Conservation (phyloP, 257 asterid species). For the Fraxinus pennsylvanica region DNA sequence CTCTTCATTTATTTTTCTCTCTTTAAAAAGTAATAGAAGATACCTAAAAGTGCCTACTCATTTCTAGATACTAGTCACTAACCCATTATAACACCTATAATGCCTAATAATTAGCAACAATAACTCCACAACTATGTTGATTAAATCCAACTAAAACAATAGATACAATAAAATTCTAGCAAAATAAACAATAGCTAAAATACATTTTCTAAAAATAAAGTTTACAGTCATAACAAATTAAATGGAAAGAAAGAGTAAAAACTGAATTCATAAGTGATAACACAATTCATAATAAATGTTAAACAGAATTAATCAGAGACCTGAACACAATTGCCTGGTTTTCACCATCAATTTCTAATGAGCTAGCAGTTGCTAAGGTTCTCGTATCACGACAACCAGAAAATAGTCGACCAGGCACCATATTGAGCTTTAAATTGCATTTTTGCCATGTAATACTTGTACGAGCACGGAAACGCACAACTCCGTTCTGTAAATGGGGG, state of each 20-base stretch:
- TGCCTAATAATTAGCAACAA: too few relatives aligned
- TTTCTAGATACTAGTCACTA: too few relatives aligned
- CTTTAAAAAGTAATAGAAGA: too few relatives aligned
- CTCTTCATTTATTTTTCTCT: too few relatives aligned
- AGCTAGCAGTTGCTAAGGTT: constrained; percentile 33
- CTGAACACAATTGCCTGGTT: constrained; percentile 20
- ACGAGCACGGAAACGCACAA: constrained; percentile 23
- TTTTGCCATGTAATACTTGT: constrained; percentile 29
- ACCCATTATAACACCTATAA: too few relatives aligned
- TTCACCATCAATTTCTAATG: constrained; percentile 26
- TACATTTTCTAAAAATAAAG: too few relatives aligned
- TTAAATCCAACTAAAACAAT: too few relatives aligned
- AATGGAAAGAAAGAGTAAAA: constrained; percentile 4
- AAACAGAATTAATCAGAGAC: neutral
- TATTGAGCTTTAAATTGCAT: constrained; percentile 39
- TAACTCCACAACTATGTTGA: too few relatives aligned
- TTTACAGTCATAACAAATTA: neutral
- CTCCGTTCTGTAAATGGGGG: constrained; percentile 35
- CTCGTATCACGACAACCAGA: constrained; percentile 26
- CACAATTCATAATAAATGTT: neutral
- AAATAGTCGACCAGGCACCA: constrained; percentile 27
- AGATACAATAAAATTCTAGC: too few relatives aligned
- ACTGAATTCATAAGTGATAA: constrained; percentile 22
- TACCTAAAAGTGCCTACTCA: too few relatives aligned
- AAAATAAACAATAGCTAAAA: too few relatives aligned